phyloP scores from a whole-genome alignment of 345 rosid genomes.

The Gossypium longicalyx region DNA sequence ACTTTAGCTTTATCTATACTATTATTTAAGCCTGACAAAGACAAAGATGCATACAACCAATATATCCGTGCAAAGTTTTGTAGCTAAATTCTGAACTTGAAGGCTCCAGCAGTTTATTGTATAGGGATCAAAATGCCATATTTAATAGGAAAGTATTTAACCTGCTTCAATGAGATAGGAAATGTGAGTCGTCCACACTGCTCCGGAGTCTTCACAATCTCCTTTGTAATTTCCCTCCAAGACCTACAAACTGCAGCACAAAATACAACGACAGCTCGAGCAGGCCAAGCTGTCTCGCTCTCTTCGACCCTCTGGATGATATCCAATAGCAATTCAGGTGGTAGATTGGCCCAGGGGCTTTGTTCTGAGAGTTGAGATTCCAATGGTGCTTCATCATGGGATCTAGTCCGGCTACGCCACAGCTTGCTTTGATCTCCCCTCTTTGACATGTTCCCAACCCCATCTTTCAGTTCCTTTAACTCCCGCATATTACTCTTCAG shows the following conservation, averaged over 20 bases:
- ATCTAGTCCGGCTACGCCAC: neutral
- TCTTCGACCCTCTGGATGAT: slow-evolving; percentile 1
- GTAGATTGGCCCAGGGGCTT: neutral
- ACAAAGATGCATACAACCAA: neutral
- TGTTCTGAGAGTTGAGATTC: neutral
- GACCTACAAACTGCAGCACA: slow-evolving; percentile 2
- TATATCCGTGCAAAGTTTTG: neutral
- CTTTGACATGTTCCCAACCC: slow-evolving; percentile 69
- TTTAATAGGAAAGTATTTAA: neutral
- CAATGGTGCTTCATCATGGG: neutral
- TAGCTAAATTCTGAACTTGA: neutral
- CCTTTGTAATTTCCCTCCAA: slow-evolving; percentile 3
- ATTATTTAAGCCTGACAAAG: neutral
- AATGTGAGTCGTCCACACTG: neutral
- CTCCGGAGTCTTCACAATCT: neutral
- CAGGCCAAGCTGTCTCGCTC: neutral
- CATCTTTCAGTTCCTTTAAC: slow-evolving; percentile 71
- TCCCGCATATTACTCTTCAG: slow-evolving; percentile 75
- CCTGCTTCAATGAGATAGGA: slow-evolving; percentile 2
- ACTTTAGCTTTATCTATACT: neutral
- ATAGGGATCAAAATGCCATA: neutral
- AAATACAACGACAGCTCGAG: neutral
- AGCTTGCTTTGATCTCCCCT: slow-evolving; percentile 20
- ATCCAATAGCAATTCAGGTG: neutral
- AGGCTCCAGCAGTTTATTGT: neutral